phyloP scores from a whole-genome alignment of 2,329 filamentous ascomycete species.

The Corniculantispora saksenae region DNA sequence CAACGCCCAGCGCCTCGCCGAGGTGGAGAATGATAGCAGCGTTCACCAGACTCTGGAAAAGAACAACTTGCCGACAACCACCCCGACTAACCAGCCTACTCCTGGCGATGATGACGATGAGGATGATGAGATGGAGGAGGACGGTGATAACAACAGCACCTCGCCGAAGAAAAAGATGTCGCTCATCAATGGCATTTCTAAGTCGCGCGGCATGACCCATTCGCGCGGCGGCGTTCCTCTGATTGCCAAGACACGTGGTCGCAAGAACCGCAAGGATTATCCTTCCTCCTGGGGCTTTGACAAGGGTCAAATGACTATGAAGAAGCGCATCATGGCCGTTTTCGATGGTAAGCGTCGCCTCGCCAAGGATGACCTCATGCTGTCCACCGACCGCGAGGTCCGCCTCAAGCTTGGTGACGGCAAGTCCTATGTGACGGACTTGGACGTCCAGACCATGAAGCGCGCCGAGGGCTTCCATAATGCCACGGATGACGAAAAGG shows the following conservation, averaged over 20 bases:
- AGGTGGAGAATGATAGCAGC: conserved; percentile 64
- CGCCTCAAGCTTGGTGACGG: conserved; percentile 76
- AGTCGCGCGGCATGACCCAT: conserved; percentile 74
- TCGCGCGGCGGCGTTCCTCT: conserved; percentile 71
- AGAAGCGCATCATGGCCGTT: conserved; percentile 91
- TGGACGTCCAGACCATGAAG: conserved; percentile 87
- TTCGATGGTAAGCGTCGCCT: conserved; percentile 86
- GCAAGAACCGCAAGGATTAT: conserved; percentile 92
- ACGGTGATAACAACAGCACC: conserved; percentile 55
- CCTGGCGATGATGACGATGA: conserved; percentile 56
- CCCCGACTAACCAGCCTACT: conserved; percentile 31
- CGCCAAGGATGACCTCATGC: conserved; percentile 99
- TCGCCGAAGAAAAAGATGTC: conserved; percentile 58
- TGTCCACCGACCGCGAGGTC: conserved; percentile 91
- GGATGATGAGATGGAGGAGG: conserved; percentile 49
- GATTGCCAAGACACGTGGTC: conserved; percentile 61
- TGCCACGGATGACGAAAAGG: conserved; percentile 84
- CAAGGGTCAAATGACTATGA: conserved; percentile 94
- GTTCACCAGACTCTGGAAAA: conserved; percentile 65
- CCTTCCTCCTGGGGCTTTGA: conserved; percentile 92
- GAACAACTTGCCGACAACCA: conserved; percentile 57
- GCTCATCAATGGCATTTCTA: conserved; percentile 58
- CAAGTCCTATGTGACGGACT: conserved; percentile 83
- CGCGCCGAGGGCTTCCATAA: conserved; percentile 81
- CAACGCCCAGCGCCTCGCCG: conserved; percentile 66